Conservation (phyloP, 352 stramenopile species). For the Pythium brassicae region DNA sequence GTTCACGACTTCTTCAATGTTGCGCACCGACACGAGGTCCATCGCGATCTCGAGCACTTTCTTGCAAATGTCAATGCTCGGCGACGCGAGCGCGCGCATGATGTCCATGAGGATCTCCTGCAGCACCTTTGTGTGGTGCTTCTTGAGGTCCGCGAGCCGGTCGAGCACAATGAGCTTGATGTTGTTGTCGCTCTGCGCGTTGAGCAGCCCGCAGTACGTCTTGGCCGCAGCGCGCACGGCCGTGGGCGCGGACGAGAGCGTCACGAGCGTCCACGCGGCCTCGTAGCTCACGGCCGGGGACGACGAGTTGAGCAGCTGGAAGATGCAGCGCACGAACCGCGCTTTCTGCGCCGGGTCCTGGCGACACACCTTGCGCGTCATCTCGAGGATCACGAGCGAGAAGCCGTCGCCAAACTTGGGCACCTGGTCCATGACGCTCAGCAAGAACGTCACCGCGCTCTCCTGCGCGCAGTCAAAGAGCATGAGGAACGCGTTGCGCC, state of each 20-base stretch:
- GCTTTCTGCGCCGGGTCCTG: conserved; percentile 97
- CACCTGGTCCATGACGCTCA: conserved; percentile 95
- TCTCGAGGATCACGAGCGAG: conserved; percentile 98
- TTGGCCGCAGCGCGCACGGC: conserved; percentile 96
- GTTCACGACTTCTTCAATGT: conserved; percentile 97
- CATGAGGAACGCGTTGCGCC: conserved; percentile 99
- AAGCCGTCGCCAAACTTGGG: conserved; percentile 97
- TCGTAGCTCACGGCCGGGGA: conserved; percentile 96
- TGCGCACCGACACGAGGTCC: conserved; percentile 95
- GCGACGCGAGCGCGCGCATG: conserved; percentile 93
- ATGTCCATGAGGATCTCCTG: conserved; percentile 99
- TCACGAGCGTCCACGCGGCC: conserved; percentile 98
- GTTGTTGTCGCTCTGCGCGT: conserved; percentile 99
- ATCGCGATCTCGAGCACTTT: conserved; percentile 99
- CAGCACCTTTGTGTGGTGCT: conserved; percentile 95
- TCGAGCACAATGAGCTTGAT: conserved; percentile 99
- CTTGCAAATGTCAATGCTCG: conserved; percentile 98
- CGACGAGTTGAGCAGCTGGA: conserved; percentile 95
- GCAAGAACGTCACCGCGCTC: conserved; percentile 96
- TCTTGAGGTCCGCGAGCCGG: conserved; percentile 95
- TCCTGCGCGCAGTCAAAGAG: conserved; percentile 98
- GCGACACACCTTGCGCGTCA: conserved; percentile 97
- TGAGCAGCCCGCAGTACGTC: conserved; percentile 97
- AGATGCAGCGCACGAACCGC: conserved; percentile 98
- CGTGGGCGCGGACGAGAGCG: conserved; percentile 96